Percentiles rank a stretch among this genome's conserved stretches.
Conservation (phyloP, 441 rosid species). For the Kokia cookei region DNA sequence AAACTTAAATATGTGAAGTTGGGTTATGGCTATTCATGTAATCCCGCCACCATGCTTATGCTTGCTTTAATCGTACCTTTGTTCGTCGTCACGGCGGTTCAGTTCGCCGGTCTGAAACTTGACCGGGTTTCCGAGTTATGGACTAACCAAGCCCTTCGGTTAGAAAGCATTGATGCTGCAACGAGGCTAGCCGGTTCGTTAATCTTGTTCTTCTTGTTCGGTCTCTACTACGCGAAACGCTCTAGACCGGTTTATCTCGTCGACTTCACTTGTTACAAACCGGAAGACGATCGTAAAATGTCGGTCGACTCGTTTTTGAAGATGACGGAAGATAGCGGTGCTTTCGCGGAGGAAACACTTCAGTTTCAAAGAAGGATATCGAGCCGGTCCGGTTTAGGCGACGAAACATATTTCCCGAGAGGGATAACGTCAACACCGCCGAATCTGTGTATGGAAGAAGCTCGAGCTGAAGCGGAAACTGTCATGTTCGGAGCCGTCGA, state of each 20-base stretch:
- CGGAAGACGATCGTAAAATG: constrained; percentile 58
- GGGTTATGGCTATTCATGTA: constrained; percentile 65
- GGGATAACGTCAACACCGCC: constrained; percentile 62
- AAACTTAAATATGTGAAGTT: constrained; percentile 82
- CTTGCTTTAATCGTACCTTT: constrained; percentile 34
- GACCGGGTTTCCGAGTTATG: constrained; percentile 38
- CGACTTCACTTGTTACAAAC: constrained; percentile 74
- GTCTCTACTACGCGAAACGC: constrained; percentile 39
- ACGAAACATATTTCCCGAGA: constrained; percentile 65
- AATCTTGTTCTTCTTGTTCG: constrained; percentile 26
- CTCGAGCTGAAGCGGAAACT: constrained; percentile 60
- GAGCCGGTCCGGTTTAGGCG: constrained; percentile 61
- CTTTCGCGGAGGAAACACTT: constrained; percentile 47
- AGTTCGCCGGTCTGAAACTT: constrained; percentile 38
- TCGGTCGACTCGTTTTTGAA: constrained; percentile 46
- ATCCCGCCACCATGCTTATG: constrained; percentile 37
- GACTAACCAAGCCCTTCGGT: constrained; percentile 28
- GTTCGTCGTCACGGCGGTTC: constrained; percentile 33
- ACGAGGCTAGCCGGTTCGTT: constrained; percentile 28
- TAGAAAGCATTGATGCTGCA: constrained; percentile 32
- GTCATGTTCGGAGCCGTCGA: constrained; percentile 81
- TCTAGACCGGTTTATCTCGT: constrained; percentile 62
- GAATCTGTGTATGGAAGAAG: constrained; percentile 66
- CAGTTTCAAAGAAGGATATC: constrained; percentile 56
- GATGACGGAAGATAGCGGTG: constrained; percentile 52